phyloP scores from a whole-genome alignment of 73 alveolate species.

The Halteria grandinella region DNA sequence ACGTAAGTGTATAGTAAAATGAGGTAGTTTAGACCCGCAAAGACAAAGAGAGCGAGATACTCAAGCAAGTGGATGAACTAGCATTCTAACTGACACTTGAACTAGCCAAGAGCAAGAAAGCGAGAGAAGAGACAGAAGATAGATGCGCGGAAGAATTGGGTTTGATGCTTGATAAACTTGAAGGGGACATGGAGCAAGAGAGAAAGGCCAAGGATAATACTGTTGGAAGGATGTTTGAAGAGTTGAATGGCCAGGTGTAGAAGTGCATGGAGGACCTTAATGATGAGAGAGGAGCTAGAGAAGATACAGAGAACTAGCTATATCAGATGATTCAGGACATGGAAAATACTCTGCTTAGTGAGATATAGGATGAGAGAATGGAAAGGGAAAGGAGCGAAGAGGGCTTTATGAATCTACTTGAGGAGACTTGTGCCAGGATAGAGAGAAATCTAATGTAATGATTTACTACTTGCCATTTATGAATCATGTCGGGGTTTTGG shows the following conservation, averaged over 20 bases:
- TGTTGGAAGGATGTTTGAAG: constrained; percentile 14
- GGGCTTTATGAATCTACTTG: constrained; percentile 70
- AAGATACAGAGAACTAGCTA: constrained; percentile 65
- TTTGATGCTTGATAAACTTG: constrained; percentile 24
- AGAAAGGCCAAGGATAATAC: constrained; percentile 47
- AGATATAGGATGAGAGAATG: constrained; percentile 57
- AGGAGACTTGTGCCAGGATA: constrained; percentile 76
- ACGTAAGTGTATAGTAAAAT: not conserved
- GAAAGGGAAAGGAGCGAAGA: constrained; percentile 75
- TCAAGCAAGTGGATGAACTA: constrained; percentile 53
- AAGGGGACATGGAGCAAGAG: constrained; percentile 33
- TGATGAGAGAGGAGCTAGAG: constrained; percentile 67
- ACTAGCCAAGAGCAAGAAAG: constrained; percentile 54
- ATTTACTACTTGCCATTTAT: too few relatives aligned
- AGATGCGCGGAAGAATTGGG: constrained; percentile 15
- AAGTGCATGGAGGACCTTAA: constrained; percentile 62
- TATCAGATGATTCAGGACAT: constrained; percentile 75
- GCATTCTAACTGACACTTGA: constrained; percentile 53
- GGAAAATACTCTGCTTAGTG: constrained; percentile 52
- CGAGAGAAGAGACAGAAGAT: constrained; percentile 65
- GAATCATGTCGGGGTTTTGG: too few relatives aligned
- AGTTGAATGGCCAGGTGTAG: constrained; percentile 47
- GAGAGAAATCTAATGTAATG: constrained; percentile 46
- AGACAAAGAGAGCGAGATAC: constrained; percentile 32
- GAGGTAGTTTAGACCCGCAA: constrained; percentile 5